A percentile compares a stretch with the other conserved stretches of the same genome.
Evolutionary conservation across 495 filamentous ascomycete genomes (phyloP).

Genomic region (Xylaria bambusicola): DNA sequence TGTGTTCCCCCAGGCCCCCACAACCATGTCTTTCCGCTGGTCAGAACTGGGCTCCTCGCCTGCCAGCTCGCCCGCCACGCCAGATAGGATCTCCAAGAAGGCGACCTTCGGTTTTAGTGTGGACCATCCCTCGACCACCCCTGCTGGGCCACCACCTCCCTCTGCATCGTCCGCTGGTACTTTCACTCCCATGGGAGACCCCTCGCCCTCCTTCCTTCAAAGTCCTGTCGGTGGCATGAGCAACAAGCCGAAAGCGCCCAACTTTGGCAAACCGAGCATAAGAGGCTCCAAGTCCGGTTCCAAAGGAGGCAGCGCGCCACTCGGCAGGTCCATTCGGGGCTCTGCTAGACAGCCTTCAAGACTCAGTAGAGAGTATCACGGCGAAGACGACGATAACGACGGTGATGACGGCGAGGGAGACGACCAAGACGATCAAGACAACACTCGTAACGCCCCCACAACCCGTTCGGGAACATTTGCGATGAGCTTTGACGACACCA

Average conservation of each 20-base stretch:
- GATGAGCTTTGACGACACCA: conserved; percentile 30
- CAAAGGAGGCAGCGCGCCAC: conserved; percentile 38
- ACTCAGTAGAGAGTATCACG: conserved; percentile 38
- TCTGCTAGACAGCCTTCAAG: conserved; percentile 36
- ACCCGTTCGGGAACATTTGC: conserved; percentile 32
- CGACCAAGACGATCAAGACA: conserved; percentile 26
- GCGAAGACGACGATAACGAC: conserved; percentile 37
- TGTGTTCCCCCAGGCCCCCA: conserved; percentile 7
- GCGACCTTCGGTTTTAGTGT: conserved; percentile 27
- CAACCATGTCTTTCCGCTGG: conserved; percentile 38
- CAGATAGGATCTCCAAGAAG: conserved; percentile 34
- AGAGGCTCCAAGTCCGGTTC: conserved; percentile 39
- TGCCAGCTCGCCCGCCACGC: conserved; percentile 35
- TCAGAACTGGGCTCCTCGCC: conserved; percentile 29
- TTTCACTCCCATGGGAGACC: conserved; percentile 73
- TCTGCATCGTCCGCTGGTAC: conserved; percentile 54
- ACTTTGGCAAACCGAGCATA: conserved; percentile 44
- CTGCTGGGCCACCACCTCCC: conserved; percentile 72
- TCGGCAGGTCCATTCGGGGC: conserved; percentile 47
- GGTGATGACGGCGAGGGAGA: conserved; percentile 31
- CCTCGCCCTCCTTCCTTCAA: conserved; percentile 63
- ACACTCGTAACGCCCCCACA: conserved; percentile 27
- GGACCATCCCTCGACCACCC: conserved; percentile 70
- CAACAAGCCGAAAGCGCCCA: conserved; percentile 47
- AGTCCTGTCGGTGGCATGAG: conserved; percentile 60